A percentile compares a stretch with the other conserved stretches of the same genome.
Evolutionary conservation across 176 grass and related monocot species (phyloP).

Genomic region (Eremochloa ophiuroides): DNA sequence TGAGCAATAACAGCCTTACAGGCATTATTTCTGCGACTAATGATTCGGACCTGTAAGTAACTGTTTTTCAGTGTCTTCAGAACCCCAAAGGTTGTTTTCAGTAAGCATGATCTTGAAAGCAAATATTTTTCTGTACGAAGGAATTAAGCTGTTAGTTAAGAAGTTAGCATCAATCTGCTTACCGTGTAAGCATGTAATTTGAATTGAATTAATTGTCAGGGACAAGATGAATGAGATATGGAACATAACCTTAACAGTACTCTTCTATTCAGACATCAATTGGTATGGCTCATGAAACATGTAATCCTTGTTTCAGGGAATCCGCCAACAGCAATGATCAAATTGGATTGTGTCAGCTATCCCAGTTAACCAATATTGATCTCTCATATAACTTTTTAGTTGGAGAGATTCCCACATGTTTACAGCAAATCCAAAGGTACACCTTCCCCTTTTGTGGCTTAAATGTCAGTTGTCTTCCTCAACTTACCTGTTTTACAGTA

Average conservation of each 20-base stretch:
- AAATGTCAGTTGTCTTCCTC: constrained; percentile 27
- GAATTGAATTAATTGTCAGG: background rate
- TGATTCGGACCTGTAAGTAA: constrained; percentile 57
- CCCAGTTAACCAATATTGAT: constrained; percentile 50
- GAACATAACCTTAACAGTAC: background rate
- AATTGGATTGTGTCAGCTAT: constrained; percentile 66
- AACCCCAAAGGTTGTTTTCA: background rate
- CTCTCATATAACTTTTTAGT: constrained; percentile 84
- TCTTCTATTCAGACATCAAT: constrained; percentile 1
- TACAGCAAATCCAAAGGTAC: constrained; percentile 67
- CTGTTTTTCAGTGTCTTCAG: background rate
- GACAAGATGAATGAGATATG: constrained; percentile 17
- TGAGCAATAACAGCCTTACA: constrained; percentile 69
- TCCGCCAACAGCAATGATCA: constrained; percentile 29
- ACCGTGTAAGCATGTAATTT: background rate
- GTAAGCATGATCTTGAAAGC: background rate
- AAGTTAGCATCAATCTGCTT: constrained; percentile 25
- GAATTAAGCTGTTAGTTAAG: constrained; percentile 18
- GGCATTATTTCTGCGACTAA: constrained; percentile 81
- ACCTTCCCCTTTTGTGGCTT: constrained; percentile 21
- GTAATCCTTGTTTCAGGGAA: constrained; percentile 30
- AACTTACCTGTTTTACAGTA: constrained; percentile 58
- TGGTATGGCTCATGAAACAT: background rate
- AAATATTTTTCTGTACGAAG: background rate
- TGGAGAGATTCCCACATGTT: constrained; percentile 68